A percentile compares a stretch with the other conserved stretches of the same genome.
These are phyloP conservation scores for Eucalyptus albens DNA, from an alignment of 345 rosid genomes.

Conservation along the genomic window DNA sequence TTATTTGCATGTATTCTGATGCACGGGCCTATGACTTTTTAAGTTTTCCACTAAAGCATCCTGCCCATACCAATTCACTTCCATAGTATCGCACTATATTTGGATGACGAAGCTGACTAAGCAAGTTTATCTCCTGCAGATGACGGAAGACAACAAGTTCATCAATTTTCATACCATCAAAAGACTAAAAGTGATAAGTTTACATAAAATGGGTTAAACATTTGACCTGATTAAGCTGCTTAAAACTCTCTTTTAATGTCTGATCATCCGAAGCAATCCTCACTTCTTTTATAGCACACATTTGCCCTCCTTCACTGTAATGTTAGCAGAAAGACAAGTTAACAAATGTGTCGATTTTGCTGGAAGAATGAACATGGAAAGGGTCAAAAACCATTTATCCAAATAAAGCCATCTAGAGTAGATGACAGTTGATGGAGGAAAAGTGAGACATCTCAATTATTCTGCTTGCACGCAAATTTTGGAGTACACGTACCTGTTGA, in stretches of 20 bases:
- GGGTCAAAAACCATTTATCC: not conserved
- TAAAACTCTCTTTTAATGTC: constrained; percentile 74
- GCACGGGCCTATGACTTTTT: not conserved
- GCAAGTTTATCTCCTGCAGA: constrained; percentile 87
- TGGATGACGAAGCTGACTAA: constrained; percentile 75
- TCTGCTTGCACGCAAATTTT: not conserved
- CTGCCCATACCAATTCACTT: constrained; percentile 74
- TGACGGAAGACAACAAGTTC: not conserved
- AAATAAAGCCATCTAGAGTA: not conserved
- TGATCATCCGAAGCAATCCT: constrained; percentile 70
- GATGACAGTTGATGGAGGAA: not conserved
- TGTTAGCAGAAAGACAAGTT: not conserved
- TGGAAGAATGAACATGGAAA: not conserved
- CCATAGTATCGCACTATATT: constrained; percentile 90
- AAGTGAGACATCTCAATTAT: not conserved
- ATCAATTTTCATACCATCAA: not conserved
- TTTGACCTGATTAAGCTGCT: constrained; percentile 84
- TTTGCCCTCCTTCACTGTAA: constrained; percentile 73
- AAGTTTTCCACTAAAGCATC: not conserved
- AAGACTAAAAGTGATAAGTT: not conserved
- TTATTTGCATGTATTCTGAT: not conserved
- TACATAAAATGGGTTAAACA: not conserved
- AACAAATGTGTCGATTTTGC: not conserved
- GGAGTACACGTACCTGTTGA: constrained; percentile 56
- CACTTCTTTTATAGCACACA: constrained; percentile 99